Evolutionary conservation across 352 stramenopile genomes (phyloP).

Genomic region (Phytophthora litchii): DNA sequence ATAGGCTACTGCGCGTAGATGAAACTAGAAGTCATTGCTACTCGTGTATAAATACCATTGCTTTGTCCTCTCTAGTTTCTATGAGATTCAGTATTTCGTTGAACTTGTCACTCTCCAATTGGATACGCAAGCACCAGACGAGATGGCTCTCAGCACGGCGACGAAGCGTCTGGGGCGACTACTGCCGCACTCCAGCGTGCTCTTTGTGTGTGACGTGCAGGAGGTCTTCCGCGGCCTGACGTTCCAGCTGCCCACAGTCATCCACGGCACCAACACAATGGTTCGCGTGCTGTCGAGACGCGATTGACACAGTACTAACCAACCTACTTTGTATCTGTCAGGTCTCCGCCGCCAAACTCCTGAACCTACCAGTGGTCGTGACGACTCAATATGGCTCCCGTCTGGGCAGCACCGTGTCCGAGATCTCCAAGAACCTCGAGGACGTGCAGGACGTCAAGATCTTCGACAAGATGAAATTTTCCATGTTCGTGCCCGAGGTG

Average conservation of each 20-base stretch:
- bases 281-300: constrained; percentile 3
- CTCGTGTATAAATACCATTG: constrained; percentile 22
- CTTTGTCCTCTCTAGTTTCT: background rate
- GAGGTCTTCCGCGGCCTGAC: constrained; percentile 95
- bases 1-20: constrained; percentile 22
- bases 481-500: constrained; percentile 96
- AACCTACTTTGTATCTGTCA: constrained; percentile 7
- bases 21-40: constrained; percentile 23
- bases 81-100: background rate
- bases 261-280: constrained; percentile 80
- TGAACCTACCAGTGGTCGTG: constrained; percentile 93
- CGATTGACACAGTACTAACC: background rate
- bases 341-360: constrained; percentile 69
- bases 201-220: constrained; percentile 98
- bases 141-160: constrained; percentile 37
- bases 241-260: constrained; percentile 92
- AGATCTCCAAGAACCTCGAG: constrained; percentile 70
- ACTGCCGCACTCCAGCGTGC: constrained; percentile 69
- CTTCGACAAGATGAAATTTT: constrained; percentile 99
- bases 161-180: constrained; percentile 56
- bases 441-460: constrained; percentile 54
- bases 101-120: no score
- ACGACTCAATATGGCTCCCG: constrained; percentile 97
- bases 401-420: constrained; percentile 89
- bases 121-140: no score